phyloP scores from a whole-genome alignment of 2,329 filamentous ascomycete genomes.

The Venturia asperata region DNA sequence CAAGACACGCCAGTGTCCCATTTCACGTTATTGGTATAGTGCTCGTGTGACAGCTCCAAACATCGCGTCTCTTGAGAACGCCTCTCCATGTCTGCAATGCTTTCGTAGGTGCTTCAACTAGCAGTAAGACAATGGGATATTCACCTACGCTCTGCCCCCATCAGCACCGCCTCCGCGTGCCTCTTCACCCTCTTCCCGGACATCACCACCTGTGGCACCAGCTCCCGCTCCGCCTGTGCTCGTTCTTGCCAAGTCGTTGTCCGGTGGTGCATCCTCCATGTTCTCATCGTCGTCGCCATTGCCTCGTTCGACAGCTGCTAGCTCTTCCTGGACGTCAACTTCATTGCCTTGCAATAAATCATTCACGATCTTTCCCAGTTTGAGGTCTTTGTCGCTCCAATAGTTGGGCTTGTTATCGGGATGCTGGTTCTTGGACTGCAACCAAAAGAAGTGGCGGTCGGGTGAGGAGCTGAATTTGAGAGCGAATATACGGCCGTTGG shows the following conservation, averaged over 20 bases:
- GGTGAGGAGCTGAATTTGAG: conserved; percentile 92
- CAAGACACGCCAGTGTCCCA: not conserved
- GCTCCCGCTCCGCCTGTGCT: conserved; percentile 71
- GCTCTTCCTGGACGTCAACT: conserved; percentile 67
- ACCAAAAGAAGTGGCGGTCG: conserved; percentile 88
- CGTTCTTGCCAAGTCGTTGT: conserved; percentile 34
- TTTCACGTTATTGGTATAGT: conserved; percentile 8
- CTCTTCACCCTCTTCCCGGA: conserved; percentile 81
- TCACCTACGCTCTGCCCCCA: conserved; percentile 98
- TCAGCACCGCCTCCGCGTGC: conserved; percentile 90
- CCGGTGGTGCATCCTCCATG: conserved; percentile 53
- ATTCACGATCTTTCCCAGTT: conserved; percentile 83
- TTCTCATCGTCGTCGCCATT: conserved; percentile 40
- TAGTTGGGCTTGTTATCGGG: conserved; percentile 61
- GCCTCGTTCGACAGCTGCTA: conserved; percentile 47
- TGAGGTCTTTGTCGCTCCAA: conserved; percentile 79
- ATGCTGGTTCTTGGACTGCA: conserved; percentile 83
- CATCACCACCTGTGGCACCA: conserved; percentile 82
- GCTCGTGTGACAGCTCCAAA: not conserved
- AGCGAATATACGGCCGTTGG: conserved; percentile 82
- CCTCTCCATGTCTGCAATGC: conserved; percentile 8
- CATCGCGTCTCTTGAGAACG: not conserved
- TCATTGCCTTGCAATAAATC: conserved; percentile 80
- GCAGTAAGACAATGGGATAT: conserved; percentile 19
- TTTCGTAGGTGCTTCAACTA: conserved; percentile 3